These are phyloP conservation scores for Apiospora sp. DNA, from an alignment of 2,329 filamentous ascomycete species.

Conservation along the genomic window DNA sequence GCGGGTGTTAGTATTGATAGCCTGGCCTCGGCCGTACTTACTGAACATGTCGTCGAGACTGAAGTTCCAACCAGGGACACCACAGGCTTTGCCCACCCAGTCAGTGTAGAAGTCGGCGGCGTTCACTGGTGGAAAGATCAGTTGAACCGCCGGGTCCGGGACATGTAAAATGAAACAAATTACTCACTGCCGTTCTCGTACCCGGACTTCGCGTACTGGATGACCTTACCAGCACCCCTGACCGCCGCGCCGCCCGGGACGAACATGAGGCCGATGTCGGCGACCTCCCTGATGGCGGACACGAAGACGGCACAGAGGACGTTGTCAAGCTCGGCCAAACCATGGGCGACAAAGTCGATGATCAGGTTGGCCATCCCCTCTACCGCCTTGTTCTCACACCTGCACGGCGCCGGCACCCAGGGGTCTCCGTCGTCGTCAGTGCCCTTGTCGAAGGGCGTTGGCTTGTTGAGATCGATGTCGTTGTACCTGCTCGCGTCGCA, in stretches of 20 bases:
- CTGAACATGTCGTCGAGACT: not conserved
- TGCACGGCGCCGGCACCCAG: no score
- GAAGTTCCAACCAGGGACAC: not conserved
- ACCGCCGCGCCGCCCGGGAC: constrained; percentile 24
- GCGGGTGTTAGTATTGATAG: not conserved
- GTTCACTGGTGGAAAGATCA: not conserved
- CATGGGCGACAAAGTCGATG: no score
- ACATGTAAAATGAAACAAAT: not conserved
- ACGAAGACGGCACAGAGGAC: constrained; percentile 24
- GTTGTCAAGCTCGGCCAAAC: constrained; percentile 23
- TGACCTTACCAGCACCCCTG: constrained; percentile 23
- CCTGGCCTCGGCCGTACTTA: not conserved
- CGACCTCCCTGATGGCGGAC: constrained; percentile 23
- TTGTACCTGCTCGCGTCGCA: no score
- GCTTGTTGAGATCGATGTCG: no score
- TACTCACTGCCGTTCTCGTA: constrained; percentile 25
- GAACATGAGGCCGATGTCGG: constrained; percentile 23
- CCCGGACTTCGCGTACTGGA: constrained; percentile 26
- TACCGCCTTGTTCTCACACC: no score
- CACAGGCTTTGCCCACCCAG: not conserved
- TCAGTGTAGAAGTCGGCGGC: not conserved
- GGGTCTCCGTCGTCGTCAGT: no score
- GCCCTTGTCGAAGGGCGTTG: no score
- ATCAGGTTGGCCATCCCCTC: no score
- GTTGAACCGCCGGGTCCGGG: no score